Conservation (phyloP, 2,329 filamentous ascomycete species). For the Chaetomium sp. region DNA sequence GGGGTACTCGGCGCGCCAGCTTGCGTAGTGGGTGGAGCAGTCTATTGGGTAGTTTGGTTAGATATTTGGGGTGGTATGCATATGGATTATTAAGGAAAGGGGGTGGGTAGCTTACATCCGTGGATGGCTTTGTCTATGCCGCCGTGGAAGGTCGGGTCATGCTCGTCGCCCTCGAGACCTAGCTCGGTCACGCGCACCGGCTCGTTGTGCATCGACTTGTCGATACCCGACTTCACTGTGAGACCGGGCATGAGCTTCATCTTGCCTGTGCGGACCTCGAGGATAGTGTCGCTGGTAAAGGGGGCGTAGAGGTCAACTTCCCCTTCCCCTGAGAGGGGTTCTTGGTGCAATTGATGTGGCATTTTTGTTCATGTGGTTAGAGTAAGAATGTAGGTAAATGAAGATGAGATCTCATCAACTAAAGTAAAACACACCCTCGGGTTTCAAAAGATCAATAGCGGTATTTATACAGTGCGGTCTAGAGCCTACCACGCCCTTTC, state of each 20-base stretch:
- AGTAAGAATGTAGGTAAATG: background rate
- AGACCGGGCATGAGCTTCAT: conserved; percentile 58
- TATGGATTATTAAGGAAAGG: background rate
- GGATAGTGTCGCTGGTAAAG: conserved; percentile 52
- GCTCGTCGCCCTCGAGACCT: conserved; percentile 62
- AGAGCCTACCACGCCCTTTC: background rate
- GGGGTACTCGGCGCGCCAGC: conserved; percentile 58
- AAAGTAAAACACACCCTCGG: background rate
- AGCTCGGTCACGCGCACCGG: conserved; percentile 50
- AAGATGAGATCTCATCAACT: background rate
- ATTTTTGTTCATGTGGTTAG: conserved; percentile 3
- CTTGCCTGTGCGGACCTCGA: conserved; percentile 59
- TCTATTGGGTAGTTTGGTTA: conserved; percentile 47
- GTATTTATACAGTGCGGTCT: background rate
- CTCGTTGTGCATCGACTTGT: conserved; percentile 51
- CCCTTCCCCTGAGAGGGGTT: conserved; percentile 28
- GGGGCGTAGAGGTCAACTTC: conserved; percentile 46
- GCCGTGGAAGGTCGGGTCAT: conserved; percentile 63
- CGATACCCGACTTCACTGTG: conserved; percentile 57
- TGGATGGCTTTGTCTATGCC: conserved; percentile 66
- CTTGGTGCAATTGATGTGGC: conserved; percentile 1
- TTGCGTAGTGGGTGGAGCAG: conserved; percentile 59
- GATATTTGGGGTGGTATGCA: background rate
- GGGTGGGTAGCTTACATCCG: conserved; percentile 51
- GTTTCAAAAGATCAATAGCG: too few species aligned